phyloP scores from a whole-genome alignment of 2,329 filamentous ascomycete species.

The Stemphylium lycopersici region DNA sequence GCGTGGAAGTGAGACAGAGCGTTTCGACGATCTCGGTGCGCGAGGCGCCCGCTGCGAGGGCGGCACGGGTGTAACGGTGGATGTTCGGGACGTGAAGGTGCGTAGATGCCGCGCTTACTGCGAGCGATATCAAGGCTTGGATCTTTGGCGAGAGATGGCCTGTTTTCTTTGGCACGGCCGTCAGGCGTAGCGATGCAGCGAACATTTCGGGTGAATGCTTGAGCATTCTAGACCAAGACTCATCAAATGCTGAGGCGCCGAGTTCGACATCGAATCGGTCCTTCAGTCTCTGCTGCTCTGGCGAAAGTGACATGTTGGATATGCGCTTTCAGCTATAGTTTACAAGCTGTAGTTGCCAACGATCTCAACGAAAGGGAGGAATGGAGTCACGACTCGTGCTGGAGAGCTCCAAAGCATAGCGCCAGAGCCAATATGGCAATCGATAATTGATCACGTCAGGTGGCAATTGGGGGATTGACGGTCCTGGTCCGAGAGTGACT shows the following conservation, averaged over 20 bases:
- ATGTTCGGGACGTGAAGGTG: conserved; percentile 55
- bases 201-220: conserved; percentile 39
- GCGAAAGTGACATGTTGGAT: conserved; percentile 24
- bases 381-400: neutral
- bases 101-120: conserved; percentile 53
- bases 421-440: neutral
- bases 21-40: conserved; percentile 55
- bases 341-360: neutral
- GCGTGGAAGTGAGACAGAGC: conserved; percentile 52
- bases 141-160: conserved; percentile 50
- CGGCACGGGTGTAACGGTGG: conserved; percentile 49
- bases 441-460: too few species aligned
- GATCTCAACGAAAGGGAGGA: neutral
- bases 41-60: conserved; percentile 50
- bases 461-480: too few species aligned
- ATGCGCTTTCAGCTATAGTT: neutral
- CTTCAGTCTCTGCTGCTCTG: conserved; percentile 32
- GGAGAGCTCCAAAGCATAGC: neutral
- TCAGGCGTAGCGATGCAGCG: conserved; percentile 33
- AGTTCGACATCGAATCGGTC: conserved; percentile 30
- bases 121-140: conserved; percentile 52
- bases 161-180: conserved; percentile 37
- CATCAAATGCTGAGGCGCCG: conserved; percentile 31
- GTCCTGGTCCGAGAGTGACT: neutral
- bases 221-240: conserved; percentile 37